Evolutionary conservation across 768 basidiomycete species (phyloP), one percentile per base, ranked within the genome.

Genomic region (Mycena sanguinolenta): DNA sequence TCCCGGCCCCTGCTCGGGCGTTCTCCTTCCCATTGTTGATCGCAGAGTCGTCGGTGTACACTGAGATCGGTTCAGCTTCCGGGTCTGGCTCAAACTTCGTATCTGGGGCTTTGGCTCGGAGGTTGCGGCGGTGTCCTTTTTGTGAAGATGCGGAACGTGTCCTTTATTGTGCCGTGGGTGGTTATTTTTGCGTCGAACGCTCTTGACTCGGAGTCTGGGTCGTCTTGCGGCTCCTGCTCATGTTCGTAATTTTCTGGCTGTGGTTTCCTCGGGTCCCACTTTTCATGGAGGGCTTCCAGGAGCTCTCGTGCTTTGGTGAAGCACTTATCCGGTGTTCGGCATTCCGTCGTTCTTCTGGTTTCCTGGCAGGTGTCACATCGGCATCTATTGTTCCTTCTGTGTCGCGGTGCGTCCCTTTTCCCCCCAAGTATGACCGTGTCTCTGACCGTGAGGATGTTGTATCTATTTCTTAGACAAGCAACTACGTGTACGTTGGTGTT

Each of bases 11-110:
- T 25, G 58, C 42, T 3, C 23, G 23, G 2, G n/a, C 42, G 25
- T 27, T n/a, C 9, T 14, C 23, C 39, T 44, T 25, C 17, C 42
- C 58, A 30, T n/a, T n/a, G n/a, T n/a, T n/a, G n/a, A n/a, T n/a
- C n/a, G n/a, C n/a, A n/a, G n/a, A n/a, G n/a, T n/a, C 58, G 23
- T 59, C 58, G 14, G 58, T 59, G 58, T 59, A 59, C 16, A 59
- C 58, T 2, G 38, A 14, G 2, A 44, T 28, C 28, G 42, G 19
- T 8, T 4, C 46, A 12, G 6, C 39, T 13, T 59, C 17, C 12
- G 23, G 58, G 23, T 42, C 25, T 23, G 38, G 3, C 9, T 3
- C 23, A 25, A 10, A 23, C n/a, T 23, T n/a, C 17, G 34, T 27
- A 17, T 59, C 34, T 4, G 58, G 42, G 2, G 58, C 58, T 9